These are phyloP conservation scores for Beauveria sp. DNA, from an alignment of 2,329 filamentous ascomycete genomes.

Conservation along the genomic window DNA sequence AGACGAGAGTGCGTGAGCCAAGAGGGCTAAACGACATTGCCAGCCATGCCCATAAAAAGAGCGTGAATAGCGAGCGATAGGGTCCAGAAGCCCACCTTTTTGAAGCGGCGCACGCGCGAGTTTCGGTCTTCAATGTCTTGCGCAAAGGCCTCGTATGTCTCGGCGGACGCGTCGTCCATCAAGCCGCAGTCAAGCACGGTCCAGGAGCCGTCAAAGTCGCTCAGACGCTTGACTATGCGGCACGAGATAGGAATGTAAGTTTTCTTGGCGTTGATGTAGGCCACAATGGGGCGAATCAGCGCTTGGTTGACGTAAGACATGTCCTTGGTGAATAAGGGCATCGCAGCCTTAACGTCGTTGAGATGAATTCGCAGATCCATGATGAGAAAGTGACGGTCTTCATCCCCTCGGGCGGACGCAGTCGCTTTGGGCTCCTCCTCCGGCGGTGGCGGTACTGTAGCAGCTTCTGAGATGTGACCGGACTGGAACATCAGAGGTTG, in stretches of 20 bases:
- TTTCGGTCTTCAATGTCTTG: constrained; percentile 85
- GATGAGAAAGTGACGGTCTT: constrained; percentile 73
- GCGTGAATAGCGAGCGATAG: constrained; percentile 87
- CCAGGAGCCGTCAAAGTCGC: constrained; percentile 94
- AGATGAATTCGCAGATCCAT: constrained; percentile 94
- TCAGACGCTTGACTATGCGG: constrained; percentile 80
- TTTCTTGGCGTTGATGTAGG: constrained; percentile 92
- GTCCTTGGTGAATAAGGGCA: constrained; percentile 86
- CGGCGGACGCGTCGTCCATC: constrained; percentile 87
- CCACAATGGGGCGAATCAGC: constrained; percentile 89
- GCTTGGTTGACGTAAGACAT: constrained; percentile 95
- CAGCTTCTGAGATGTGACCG: constrained; percentile 26
- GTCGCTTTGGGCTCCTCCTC: background rate
- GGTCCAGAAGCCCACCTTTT: constrained; percentile 96
- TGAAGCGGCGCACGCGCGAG: constrained; percentile 76
- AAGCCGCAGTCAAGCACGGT: constrained; percentile 87
- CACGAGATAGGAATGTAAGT: constrained; percentile 95
- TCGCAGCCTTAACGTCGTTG: constrained; percentile 87
- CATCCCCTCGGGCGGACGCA: constrained; percentile 23
- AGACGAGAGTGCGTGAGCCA: background rate
- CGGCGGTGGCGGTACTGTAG: constrained; percentile 11
- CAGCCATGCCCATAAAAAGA: constrained; percentile 89
- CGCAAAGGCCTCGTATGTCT: constrained; percentile 92
- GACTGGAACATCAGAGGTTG: constrained; percentile 22
- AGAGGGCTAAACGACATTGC: constrained; percentile 52